Conservation (phyloP, 2,329 filamentous ascomycete genomes). For the Fusarium denticulatum region DNA sequence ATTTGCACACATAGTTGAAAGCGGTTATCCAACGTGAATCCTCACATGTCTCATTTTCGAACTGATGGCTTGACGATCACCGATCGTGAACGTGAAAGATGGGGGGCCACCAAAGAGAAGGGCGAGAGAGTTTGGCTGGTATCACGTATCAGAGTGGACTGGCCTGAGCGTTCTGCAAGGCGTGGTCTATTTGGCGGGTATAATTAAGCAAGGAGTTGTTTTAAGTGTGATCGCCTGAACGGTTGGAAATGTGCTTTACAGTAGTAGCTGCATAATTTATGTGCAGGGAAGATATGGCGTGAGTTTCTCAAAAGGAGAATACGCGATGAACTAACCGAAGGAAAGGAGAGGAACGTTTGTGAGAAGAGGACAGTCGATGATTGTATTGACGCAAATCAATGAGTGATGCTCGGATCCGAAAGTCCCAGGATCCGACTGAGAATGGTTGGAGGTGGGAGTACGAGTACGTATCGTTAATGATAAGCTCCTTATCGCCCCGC, state of each 20-base stretch:
- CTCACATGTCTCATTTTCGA: constrained; percentile 34
- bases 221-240: constrained; percentile 19
- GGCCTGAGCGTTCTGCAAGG: constrained; percentile 39
- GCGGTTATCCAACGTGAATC: neutral
- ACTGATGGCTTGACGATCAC: constrained; percentile 20
- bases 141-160: constrained; percentile 14
- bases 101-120: neutral
- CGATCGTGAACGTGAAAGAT: neutral
- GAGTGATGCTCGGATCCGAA: constrained; percentile 12
- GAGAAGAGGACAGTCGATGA: neutral
- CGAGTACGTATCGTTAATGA: constrained; percentile 38
- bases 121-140: constrained; percentile 5
- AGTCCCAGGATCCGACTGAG: neutral
- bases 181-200: constrained; percentile 24
- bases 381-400: neutral
- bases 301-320: constrained; percentile 1
- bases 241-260: constrained; percentile 5
- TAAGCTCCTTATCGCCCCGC: constrained; percentile 45
- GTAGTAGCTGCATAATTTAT: constrained; percentile 28
- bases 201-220: constrained; percentile 32
- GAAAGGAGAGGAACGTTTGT: neutral
- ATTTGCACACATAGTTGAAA: constrained; percentile 30
- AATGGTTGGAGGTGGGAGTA: constrained; percentile 8
- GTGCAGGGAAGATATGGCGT: constrained; percentile 28
- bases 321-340: constrained; percentile 3